Evolutionary conservation across 1,284 basidiomycete genomes (phyloP).

Genomic region (Porodaedalea pini): DNA sequence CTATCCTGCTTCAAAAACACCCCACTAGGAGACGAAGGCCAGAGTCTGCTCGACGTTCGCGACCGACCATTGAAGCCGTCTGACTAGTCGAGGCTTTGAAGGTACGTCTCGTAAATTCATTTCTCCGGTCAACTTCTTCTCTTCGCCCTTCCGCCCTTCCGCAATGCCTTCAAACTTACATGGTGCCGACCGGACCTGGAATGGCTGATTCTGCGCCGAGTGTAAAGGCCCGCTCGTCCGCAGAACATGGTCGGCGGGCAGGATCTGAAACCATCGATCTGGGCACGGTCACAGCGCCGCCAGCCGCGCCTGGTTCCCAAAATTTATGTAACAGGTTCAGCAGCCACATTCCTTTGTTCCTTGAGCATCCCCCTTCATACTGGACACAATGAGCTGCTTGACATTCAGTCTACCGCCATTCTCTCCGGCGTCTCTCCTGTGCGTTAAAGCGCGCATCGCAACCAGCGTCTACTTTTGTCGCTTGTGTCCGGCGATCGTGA

Average conservation of each 20-base stretch:
- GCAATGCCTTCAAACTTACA: background rate
- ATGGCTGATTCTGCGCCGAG: background rate
- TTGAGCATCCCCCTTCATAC: background rate
- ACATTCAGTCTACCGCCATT: background rate
- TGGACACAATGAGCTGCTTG: background rate
- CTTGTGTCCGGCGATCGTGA: background rate
- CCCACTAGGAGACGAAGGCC: background rate
- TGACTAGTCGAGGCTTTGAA: background rate
- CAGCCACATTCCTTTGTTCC: background rate
- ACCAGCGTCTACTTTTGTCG: background rate
- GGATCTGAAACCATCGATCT: background rate
- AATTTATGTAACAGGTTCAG: background rate
- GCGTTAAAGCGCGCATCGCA: background rate
- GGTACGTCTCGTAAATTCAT: too few species aligned
- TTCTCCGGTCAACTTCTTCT: slow-evolving; percentile 1
- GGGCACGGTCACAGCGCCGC: background rate
- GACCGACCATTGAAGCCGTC: background rate
- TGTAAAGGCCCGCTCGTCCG: background rate
- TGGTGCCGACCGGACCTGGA: background rate
- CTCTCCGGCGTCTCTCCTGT: slow-evolving; percentile 8
- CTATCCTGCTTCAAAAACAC: background rate
- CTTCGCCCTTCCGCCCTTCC: background rate
- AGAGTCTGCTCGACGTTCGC: background rate
- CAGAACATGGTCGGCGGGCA: background rate
- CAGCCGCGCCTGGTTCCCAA: background rate